Conservation (phyloP, 2,329 filamentous ascomycete genomes). For the Sarocladium oryzae region DNA sequence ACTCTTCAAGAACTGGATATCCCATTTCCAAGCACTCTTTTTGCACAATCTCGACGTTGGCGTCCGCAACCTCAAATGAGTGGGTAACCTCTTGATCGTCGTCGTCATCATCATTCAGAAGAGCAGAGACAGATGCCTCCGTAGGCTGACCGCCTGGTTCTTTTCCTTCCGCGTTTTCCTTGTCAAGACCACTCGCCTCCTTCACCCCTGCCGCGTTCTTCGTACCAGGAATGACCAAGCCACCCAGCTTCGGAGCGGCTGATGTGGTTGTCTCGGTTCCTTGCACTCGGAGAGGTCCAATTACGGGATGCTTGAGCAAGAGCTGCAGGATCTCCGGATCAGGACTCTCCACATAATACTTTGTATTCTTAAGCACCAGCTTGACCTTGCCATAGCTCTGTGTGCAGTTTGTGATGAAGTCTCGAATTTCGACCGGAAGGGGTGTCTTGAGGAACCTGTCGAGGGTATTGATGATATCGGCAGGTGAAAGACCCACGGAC, state of each 20-base stretch:
- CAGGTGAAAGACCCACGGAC: conserved; percentile 82
- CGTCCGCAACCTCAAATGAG: conserved; percentile 82
- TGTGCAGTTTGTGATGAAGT: conserved; percentile 74
- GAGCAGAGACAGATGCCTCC: conserved; percentile 64
- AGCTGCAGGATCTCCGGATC: conserved; percentile 81
- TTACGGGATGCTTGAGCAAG: conserved; percentile 77
- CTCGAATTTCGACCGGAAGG: conserved; percentile 70
- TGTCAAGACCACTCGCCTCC: conserved; percentile 50
- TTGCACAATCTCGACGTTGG: conserved; percentile 77
- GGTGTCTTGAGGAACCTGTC: conserved; percentile 85
- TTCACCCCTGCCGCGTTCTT: conserved; percentile 85
- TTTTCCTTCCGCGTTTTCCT: conserved; percentile 23
- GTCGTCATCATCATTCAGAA: conserved; percentile 76
- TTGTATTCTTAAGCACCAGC: conserved; percentile 88
- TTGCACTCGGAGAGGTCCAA: conserved; percentile 73
- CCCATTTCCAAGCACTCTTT: conserved; percentile 83
- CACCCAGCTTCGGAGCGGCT: conserved; percentile 78
- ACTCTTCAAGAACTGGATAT: conserved; percentile 88
- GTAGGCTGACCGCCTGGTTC: conserved; percentile 42
- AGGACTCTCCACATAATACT: conserved; percentile 88
- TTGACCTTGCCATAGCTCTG: conserved; percentile 94
- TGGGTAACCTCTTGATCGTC: conserved; percentile 85
- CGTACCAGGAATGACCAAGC: conserved; percentile 87
- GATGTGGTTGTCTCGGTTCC: conserved; percentile 70
- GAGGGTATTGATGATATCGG: conserved; percentile 83